Base-by-base conservation (phyloP, 331 rosid species). In the Acacia pycnantha region DNA sequence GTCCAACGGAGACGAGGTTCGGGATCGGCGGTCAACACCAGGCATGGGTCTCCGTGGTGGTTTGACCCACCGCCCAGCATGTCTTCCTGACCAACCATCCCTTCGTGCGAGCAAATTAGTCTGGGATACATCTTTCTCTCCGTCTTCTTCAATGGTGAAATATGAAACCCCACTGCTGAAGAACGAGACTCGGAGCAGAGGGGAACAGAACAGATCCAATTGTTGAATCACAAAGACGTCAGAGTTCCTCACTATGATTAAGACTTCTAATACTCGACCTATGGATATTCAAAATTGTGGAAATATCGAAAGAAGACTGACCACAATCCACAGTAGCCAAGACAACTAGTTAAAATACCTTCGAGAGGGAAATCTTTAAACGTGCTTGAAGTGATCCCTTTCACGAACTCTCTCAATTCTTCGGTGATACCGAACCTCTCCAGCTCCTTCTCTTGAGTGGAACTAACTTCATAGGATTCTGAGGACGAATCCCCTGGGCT, bases 331-430 rank as follows among this genome's bases (percentile, higher is more conserved):
- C 66, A 24, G 27, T 43, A 70, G 54, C 33, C 56, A 41, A 44
- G 40, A n/a, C 51, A 19, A 37, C 73, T 37, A 19, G 47, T 37
- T 18, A 43, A 37, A 41, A 31, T 73, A 89, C 94, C 95, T 91
- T 86, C 86, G n/a, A 91, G 85, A 33, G 94, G 95, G 59, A 93
- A 91, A 87, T 91, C 86, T 29, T 54, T 66, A 65, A 91, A 93
- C 51, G 96, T 91, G 79, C 81, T 54, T n/a, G 84, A 22, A 71
- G 92, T 91, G 84, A 93, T 90, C 18, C 90, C 97, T 71, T 77
- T 84, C 37, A 90, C 89, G 83, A 93, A 93, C 16, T 93, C 97
- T 21, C 91, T 87, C 82, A 93, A 67, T 80, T 88, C 93, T 43
- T 88, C 88, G 48, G 90, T 88, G 46, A 93, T 88, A 26, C 96